Conservation (phyloP, 495 filamentous ascomycete genomes). For the Geopyxis carbonaria region DNA sequence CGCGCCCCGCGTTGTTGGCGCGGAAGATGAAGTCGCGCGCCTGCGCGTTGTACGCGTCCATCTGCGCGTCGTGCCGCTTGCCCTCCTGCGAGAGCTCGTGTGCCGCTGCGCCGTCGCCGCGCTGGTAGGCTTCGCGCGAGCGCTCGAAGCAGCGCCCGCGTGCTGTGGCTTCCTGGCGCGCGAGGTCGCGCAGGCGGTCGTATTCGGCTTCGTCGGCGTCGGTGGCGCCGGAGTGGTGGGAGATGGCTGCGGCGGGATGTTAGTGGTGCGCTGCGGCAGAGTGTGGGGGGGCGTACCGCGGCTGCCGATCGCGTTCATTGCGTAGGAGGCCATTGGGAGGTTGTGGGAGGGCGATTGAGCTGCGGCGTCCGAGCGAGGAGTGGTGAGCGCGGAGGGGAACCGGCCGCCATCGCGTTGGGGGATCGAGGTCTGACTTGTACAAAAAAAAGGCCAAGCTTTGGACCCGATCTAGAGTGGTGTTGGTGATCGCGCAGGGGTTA, state of each 20-base stretch:
- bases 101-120: slow-evolving; percentile 60
- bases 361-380: no score
- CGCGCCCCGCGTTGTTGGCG: slow-evolving; percentile 59
- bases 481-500: no score
- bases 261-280: slow-evolving; percentile 4
- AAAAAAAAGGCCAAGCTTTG: no score
- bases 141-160: slow-evolving; percentile 58
- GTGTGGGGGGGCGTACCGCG: no score
- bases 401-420: no score
- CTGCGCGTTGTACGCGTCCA: slow-evolving; percentile 70
- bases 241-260: slow-evolving; percentile 37
- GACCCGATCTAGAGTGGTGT: no score
- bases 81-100: slow-evolving; percentile 69
- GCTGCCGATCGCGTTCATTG: no score
- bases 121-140: slow-evolving; percentile 63
- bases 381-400: no score
- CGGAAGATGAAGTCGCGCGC: slow-evolving; percentile 89
- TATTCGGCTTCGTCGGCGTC: slow-evolving; percentile 66
- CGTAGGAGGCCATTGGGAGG: no score
- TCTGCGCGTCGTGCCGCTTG: slow-evolving; percentile 59
- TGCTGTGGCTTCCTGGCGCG: slow-evolving; percentile 58
- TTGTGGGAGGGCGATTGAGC: no score
- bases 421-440: no score
- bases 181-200: slow-evolving; percentile 73
- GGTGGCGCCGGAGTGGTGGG: slow-evolving; percentile 51